Evolutionary conservation across 164 flowering plant genomes (phyloP).

Genomic region (Berberis thunbergii): DNA sequence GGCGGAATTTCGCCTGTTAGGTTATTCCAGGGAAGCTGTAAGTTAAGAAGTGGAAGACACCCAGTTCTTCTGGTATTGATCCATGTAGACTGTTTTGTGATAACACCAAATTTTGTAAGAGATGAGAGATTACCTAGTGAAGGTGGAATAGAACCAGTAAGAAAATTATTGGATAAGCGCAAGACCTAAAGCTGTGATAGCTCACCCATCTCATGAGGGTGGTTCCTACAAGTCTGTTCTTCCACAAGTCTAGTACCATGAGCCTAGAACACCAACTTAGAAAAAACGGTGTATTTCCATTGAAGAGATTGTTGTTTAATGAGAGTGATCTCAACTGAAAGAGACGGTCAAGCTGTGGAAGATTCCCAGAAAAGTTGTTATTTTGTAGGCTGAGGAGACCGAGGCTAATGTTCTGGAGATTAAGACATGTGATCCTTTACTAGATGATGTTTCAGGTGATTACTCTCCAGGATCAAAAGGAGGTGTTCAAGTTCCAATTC

Average conservation of each 20-base stretch:
- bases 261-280: constrained; percentile 7
- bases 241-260: background rate
- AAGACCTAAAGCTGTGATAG: constrained; percentile 7
- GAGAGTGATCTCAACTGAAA: constrained; percentile 5
- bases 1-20: constrained; percentile 4
- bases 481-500: constrained; percentile 15
- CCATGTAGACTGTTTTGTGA: constrained; percentile 6
- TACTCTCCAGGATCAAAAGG: constrained; percentile 20
- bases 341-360: constrained; percentile 10
- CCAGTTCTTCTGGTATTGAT: constrained; percentile 8
- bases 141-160: constrained; percentile 8
- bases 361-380: constrained; percentile 9
- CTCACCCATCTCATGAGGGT: constrained; percentile 7
- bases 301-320: constrained; percentile 7
- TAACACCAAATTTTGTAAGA: constrained; percentile 3
- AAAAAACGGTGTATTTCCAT: constrained; percentile 11
- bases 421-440: constrained; percentile 14
- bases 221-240: constrained; percentile 11
- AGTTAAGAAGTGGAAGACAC: background rate
- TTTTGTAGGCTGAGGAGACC: constrained; percentile 2
- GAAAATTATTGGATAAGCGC: constrained; percentile 8
- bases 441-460: constrained; percentile 11
- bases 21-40: constrained; percentile 4
- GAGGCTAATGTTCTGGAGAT: constrained; percentile 7
- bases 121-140: constrained; percentile 9